Evolutionary conservation across 768 basidiomycete species (phyloP).

Genomic region (Suillus tomentosus): DNA sequence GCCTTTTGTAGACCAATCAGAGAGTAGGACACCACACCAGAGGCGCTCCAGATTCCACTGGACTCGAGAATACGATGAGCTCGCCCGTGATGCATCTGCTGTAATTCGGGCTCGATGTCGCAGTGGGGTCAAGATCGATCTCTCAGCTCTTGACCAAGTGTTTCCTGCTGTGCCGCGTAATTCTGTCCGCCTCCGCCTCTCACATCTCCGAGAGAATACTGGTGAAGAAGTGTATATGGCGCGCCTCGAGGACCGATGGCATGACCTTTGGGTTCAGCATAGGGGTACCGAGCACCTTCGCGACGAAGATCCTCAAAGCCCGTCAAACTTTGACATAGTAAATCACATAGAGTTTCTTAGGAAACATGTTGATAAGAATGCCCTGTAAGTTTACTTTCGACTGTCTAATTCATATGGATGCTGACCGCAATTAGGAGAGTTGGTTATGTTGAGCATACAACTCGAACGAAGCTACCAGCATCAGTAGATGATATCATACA

Average conservation of each 20-base stretch:
- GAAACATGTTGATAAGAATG: constrained; percentile 80
- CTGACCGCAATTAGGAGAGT: constrained; percentile 52
- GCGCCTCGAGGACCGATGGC: constrained; percentile 81
- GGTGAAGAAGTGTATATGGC: constrained; percentile 76
- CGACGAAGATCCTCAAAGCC: constrained; percentile 68
- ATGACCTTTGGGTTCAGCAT: constrained; percentile 72
- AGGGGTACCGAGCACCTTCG: constrained; percentile 67
- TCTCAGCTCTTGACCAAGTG: constrained; percentile 73
- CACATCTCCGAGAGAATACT: constrained; percentile 57
- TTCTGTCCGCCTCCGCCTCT: constrained; percentile 69
- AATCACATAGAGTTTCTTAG: constrained; percentile 83
- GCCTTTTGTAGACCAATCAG: constrained; percentile 8
- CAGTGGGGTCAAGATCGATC: constrained; percentile 58
- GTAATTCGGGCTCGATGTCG: constrained; percentile 83
- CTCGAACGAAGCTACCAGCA: constrained; percentile 40
- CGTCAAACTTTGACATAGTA: constrained; percentile 76
- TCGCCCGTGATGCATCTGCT: constrained; percentile 80
- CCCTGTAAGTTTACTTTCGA: constrained; percentile 60
- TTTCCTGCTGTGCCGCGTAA: constrained; percentile 78
- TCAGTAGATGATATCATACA: constrained; percentile 46
- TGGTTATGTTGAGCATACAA: constrained; percentile 54
- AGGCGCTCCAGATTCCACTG: constrained; percentile 77
- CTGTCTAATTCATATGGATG: constrained; percentile 4
- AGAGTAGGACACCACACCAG: constrained; percentile 18
- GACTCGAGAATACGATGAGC: constrained; percentile 86